Conservation (phyloP, 306 rosid genomes). For the Gastrolobium bilobum region DNA sequence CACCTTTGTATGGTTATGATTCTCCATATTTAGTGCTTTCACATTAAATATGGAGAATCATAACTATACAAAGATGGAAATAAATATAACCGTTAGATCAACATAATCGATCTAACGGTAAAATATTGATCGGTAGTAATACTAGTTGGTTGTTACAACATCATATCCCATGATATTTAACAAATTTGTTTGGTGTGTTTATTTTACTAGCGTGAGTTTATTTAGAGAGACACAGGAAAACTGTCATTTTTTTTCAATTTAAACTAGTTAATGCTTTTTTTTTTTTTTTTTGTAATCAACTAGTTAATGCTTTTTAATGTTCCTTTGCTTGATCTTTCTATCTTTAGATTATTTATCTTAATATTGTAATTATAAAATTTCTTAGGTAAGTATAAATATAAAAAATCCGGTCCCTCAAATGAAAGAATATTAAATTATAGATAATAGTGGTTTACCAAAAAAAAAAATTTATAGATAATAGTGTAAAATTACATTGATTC, state of each 20-base stretch:
- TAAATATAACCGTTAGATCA: too few species aligned
- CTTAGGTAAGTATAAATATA: neutral
- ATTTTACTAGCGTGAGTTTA: neutral
- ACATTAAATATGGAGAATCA: too few species aligned
- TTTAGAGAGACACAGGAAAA: neutral
- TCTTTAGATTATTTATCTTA: neutral
- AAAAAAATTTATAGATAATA: neutral
- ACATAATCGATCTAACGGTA: too few species aligned
- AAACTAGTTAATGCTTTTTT: neutral
- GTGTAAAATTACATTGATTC: neutral
- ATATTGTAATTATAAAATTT: neutral
- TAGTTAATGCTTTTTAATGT: neutral
- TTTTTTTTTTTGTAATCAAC: neutral
- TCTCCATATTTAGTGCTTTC: too few species aligned
- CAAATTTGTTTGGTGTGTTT: neutral
- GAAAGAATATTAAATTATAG: constrained; percentile 14
- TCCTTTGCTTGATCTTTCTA: neutral
- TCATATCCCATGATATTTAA: constrained; percentile 29
- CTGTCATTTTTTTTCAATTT: neutral
- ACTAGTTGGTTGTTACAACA: too few species aligned
- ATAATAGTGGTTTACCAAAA: neutral
- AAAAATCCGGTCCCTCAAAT: neutral
- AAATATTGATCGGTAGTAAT: too few species aligned
- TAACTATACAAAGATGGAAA: too few species aligned
- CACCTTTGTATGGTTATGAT: too few species aligned